Conservation (phyloP, 129 eudicot genomes). For the Artemisia tridentata region DNA sequence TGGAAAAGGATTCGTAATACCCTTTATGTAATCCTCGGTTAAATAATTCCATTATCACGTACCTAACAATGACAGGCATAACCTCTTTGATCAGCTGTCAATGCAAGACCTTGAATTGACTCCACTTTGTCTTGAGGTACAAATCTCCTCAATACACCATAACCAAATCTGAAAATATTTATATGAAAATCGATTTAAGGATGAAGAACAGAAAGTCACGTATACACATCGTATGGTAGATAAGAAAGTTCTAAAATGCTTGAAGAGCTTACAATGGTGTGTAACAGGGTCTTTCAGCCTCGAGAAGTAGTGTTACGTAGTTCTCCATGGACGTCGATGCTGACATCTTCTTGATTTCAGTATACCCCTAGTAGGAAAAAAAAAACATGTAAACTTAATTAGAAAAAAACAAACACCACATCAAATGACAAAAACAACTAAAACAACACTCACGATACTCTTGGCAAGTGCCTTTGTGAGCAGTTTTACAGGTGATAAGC, state of each 20-base stretch:
- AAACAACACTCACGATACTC: no score
- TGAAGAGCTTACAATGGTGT: constrained; percentile 62
- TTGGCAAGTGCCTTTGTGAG: no score
- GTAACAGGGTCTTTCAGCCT: constrained; percentile 70
- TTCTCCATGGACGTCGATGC: constrained; percentile 84
- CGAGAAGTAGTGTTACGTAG: constrained; percentile 66
- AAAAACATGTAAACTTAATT: not conserved
- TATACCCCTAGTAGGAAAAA: constrained; percentile 71
- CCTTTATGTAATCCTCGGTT: no score
- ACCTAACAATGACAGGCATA: no score
- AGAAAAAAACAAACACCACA: no score
- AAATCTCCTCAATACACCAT: constrained; percentile 71
- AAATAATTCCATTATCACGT: no score
- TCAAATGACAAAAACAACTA: no score
- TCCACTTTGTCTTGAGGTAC: constrained; percentile 83
- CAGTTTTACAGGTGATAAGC: no score
- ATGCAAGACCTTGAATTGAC: constrained; percentile 68
- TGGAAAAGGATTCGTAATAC: no score
- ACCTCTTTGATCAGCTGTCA: constrained; percentile 85
- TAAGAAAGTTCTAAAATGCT: not conserved
- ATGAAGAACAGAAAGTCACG: not conserved
- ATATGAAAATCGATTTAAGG: no score
- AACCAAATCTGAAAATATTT: constrained; percentile 74
- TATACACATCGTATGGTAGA: not conserved
- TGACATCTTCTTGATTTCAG: constrained; percentile 79